phyloP scores from a whole-genome alignment of 192 early-diverging fungal genomes.

The Rhizoclosmatium sp. region DNA sequence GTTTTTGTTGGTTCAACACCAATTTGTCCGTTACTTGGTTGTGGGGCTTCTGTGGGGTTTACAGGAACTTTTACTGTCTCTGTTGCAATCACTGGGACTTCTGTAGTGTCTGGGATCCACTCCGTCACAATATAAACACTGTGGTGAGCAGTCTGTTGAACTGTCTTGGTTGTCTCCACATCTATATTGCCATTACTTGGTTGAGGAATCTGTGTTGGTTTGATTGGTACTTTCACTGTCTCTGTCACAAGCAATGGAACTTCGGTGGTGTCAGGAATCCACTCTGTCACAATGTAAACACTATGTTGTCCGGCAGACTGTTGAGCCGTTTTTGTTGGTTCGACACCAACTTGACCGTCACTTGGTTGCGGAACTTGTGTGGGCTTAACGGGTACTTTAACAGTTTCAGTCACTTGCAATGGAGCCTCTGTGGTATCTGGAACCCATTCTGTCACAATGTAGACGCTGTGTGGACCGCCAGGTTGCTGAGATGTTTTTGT shows the following conservation, averaged over 20 bases:
- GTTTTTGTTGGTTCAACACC: too few relatives aligned
- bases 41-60: too few relatives aligned
- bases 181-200: not conserved
- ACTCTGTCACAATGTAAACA: constrained; percentile 28
- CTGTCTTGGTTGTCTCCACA: not conserved
- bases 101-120: not conserved
- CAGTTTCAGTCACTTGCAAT: not conserved
- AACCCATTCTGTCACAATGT: constrained; percentile 28
- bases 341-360: not conserved
- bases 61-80: too few relatives aligned
- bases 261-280: constrained; percentile 4
- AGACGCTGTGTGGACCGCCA: not conserved
- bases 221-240: too few relatives aligned
- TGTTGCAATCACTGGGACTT: not conserved
- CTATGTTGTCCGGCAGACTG: constrained; percentile 3
- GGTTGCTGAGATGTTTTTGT: not conserved
- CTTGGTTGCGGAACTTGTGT: not conserved
- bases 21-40: too few relatives aligned
- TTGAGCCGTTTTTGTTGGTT: too few relatives aligned
- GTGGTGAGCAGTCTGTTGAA: not conserved
- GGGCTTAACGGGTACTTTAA: not conserved
- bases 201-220: not conserved
- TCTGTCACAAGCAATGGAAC: too few relatives aligned
- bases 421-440: not conserved
- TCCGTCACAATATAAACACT: constrained; percentile 23